These are phyloP conservation scores for Botrytis sinoallii DNA, from an alignment of 2,329 filamentous ascomycete species.

Conservation along the genomic window DNA sequence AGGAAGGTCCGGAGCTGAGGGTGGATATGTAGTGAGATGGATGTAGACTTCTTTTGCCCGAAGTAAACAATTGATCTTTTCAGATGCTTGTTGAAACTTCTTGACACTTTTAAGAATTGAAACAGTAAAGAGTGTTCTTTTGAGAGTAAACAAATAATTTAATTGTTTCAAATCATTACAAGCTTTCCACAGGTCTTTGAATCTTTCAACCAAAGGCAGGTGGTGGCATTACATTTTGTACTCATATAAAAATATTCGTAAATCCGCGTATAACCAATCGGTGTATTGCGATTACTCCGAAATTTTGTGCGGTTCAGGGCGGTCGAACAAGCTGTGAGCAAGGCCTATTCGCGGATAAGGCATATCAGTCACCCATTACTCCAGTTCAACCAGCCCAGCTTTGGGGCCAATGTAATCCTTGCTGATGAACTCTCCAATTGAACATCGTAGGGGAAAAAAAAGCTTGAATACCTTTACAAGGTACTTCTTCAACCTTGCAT, in stretches of 20 bases:
- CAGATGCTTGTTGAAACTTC: neutral
- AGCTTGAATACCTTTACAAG: conserved; percentile 4
- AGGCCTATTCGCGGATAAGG: conserved; percentile 6
- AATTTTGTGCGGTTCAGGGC: neutral
- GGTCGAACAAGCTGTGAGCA: neutral
- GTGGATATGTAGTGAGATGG: conserved; percentile 9
- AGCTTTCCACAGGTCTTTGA: neutral
- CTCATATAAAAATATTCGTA: conserved; percentile 18
- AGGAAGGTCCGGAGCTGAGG: conserved; percentile 6
- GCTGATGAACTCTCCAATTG: conserved; percentile 6
- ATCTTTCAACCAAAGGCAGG: neutral
- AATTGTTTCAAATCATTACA: neutral
- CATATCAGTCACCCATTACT: neutral
- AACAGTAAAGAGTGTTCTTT: neutral
- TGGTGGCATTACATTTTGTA: conserved; percentile 1
- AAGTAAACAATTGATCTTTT: neutral
- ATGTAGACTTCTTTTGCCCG: conserved; percentile 10
- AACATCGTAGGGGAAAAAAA: neutral
- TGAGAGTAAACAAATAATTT: neutral
- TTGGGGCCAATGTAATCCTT: conserved; percentile 7
- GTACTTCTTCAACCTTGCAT: conserved; percentile 16
- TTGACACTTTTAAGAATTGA: neutral
- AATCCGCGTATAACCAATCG: conserved; percentile 10
- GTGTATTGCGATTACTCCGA: conserved; percentile 12
- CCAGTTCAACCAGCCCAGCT: neutral